Base-by-base conservation (phyloP, 179 eudicot species). In the Silene vulgaris region DNA sequence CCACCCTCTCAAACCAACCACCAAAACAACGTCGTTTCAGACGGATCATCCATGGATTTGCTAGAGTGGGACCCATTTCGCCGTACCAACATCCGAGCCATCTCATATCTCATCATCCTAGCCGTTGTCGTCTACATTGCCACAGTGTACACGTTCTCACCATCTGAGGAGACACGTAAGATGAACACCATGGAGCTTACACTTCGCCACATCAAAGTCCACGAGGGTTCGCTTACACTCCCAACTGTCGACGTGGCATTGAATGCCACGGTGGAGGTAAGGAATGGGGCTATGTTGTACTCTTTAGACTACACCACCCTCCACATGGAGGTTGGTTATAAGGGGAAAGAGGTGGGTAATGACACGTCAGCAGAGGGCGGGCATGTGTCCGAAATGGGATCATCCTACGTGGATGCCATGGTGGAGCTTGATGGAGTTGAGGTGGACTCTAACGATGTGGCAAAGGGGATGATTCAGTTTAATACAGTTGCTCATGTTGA, bases 321-420 rank as follows among this genome's bases (percentile, higher is more conserved):
- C 5, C 52, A 28, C 19, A 86, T 88, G 52, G 80, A 84, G 69
- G 78, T 91, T 9, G 83, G 86, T 56, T 91, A 89, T 71, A 85
- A 87, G 52, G 97, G 94, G 74, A 84, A 78, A 80, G 35, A 66
- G 81, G 81, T 91, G 8, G 94, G 90, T 79, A 84, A 82, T 74
- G 87, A 83, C 72, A 80, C 71, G 1, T 86, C 93, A 9, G 81
- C 64, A 8, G 80, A 78, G 2, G 50, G 71, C 1, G 94, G 92
- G 0, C 78, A 75, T 43, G 84, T 89, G 71, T 74, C 48, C 71
- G 81, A 88, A n/a, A 82, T 80, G 60, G 88, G 90, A 7, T 69
- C 85, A 21, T 89, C 97, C 65, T 88, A 88, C 74, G 85, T 89
- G 78, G 83, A 91, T n/a, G 90, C 92, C 8, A 78, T 56, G 76